Evolutionary conservation across 306 rosid species (phyloP), one percentile per base, ranked within the genome.

Genomic region (Lupinus albus): DNA sequence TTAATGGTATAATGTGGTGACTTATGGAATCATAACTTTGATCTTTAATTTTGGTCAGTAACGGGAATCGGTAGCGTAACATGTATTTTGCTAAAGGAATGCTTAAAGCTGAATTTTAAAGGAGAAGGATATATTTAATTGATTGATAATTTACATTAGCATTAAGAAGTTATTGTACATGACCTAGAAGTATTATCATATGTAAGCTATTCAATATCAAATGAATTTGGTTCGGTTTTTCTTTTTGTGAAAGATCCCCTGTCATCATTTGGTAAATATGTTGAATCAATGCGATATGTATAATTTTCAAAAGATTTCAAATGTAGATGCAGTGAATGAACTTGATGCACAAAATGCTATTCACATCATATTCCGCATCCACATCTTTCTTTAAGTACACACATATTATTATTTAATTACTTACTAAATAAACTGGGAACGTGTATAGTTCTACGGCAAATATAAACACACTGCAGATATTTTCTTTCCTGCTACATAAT

Each of bases 71-170:
- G 25, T 8, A 51, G 21, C 38, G 2, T 52, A 45, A 18, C 15
- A 2, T 52, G 61, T 42, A 32, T 41, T 45, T 8, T 45, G 67
- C 44, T 51, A 8, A 51, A 69, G 61, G 41, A n/a, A 44, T 45
- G n/a, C 7, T 49, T 51, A 42, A 25, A 50, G 44, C 5, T 49
- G 13, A 11, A 7, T 7, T 36, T 2, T 11, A 51, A n/a, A 44
- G 39, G 42, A 7, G 50, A 61, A 35, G 49, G 32, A 47, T 52
- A 54, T 8, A 45, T 17, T 11, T 11, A 21, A 17, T 59, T 51
- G 80, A 25, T 35, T 35, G 55, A 30, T 66, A n/a, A 71, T 61
- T 25, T 71, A 38, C 14, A n/a, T 13, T 6, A 35, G 30, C 30
- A 25, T 25, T 6, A 33, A 33, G 60, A 12, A n/a, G 41, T 52